Percentiles rank a stretch among this genome's conserved stretches.
phyloP scores from a whole-genome alignment of 371 early-diverging fungal genomes.

The Syncephalastrum contaminatum region DNA sequence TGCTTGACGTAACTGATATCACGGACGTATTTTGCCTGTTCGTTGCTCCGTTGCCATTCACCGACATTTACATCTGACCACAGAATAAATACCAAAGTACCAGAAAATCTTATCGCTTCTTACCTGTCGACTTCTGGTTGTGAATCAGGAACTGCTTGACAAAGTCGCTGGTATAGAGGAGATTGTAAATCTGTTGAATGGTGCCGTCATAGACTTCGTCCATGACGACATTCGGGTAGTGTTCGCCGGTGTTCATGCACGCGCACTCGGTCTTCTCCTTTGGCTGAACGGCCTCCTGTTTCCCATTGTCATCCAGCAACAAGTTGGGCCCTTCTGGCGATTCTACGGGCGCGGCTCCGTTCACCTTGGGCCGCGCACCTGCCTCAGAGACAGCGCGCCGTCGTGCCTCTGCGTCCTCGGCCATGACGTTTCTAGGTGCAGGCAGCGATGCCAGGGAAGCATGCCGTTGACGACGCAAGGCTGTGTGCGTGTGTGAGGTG shows the following conservation, averaged over 20 bases:
- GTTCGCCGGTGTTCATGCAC: conserved; percentile 46
- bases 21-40: conserved; percentile 22
- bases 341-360: conserved; percentile 4
- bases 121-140: conserved; percentile 48
- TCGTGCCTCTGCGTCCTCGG: conserved; percentile 13
- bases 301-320: background rate
- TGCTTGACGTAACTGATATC: conserved; percentile 42
- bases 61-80: conserved; percentile 37
- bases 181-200: conserved; percentile 47
- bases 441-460: conserved; percentile 21
- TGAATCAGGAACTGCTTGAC: conserved; percentile 36
- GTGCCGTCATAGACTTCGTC: conserved; percentile 50
- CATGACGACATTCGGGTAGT: conserved; percentile 49
- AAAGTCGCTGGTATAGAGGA: conserved; percentile 45
- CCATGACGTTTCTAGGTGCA: conserved; percentile 8
- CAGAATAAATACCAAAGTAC: background rate
- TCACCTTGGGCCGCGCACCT: conserved; percentile 24
- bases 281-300: conserved; percentile 11
- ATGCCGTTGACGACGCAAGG: conserved; percentile 10
- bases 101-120: background rate
- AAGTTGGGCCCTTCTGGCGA: background rate
- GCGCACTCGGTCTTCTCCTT: conserved; percentile 44
- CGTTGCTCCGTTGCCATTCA: conserved; percentile 36
- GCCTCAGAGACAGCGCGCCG: conserved; percentile 31
- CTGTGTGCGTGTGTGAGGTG: background rate